phyloP scores from a whole-genome alignment of 441 rosid species.

The Erysimum pusillum region DNA sequence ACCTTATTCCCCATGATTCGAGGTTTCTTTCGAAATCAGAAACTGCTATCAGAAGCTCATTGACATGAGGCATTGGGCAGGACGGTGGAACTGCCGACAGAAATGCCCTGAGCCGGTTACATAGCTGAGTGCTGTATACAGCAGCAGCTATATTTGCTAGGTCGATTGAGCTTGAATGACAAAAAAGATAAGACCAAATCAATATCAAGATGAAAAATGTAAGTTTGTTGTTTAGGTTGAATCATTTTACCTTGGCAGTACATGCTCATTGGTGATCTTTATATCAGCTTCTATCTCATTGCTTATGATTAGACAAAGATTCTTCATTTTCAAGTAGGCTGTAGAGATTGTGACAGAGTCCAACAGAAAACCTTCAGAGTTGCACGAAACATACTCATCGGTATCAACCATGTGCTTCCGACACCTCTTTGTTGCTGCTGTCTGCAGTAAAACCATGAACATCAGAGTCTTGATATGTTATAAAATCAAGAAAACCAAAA shows the following conservation, averaged over 20 bases:
- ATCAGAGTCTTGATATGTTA: constrained; percentile 2
- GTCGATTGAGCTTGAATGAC: constrained; percentile 82
- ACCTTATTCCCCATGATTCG: constrained; percentile 93
- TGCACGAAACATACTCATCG: constrained; percentile 85
- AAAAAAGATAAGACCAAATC: constrained; percentile 20
- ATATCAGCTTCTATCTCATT: constrained; percentile 87
- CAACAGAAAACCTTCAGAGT: constrained; percentile 75
- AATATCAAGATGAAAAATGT: constrained; percentile 11
- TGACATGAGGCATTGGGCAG: constrained; percentile 82
- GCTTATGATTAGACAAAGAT: constrained; percentile 67
- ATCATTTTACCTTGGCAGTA: constrained; percentile 79
- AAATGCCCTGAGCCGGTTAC: constrained; percentile 74
- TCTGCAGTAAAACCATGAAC: constrained; percentile 52
- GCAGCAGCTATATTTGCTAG: constrained; percentile 84
- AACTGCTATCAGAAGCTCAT: constrained; percentile 82
- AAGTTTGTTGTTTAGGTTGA: not conserved
- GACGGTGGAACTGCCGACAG: constrained; percentile 93
- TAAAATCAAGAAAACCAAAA: no score
- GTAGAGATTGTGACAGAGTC: constrained; percentile 86
- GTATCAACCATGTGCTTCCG: constrained; percentile 88
- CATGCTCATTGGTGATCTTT: constrained; percentile 86
- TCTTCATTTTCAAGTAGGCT: constrained; percentile 89
- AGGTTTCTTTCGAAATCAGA: constrained; percentile 89
- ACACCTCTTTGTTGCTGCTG: constrained; percentile 87
- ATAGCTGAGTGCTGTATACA: constrained; percentile 84